Base-by-base conservation (phyloP, 257 asterid species). In the Salvia rosmarinus region DNA sequence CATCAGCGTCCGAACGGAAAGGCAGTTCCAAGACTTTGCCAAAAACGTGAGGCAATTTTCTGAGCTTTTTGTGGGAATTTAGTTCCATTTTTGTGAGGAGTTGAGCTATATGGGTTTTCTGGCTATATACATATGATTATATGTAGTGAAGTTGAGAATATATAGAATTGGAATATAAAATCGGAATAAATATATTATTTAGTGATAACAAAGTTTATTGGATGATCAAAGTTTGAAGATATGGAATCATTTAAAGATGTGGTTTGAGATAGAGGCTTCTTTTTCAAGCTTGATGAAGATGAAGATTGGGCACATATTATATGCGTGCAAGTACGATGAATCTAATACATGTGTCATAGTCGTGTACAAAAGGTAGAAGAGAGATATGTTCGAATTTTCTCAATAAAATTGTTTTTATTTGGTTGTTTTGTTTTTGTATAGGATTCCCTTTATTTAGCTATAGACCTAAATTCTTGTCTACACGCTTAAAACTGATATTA, bases 11-110 rank as follows among this genome's bases (percentile, higher is more conserved):
- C 4, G 89, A 85, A 20, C 78, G 21, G 55, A 89, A 84, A 14
- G 95, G 95, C 78, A 89, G 71, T 63, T 89, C 90, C 62, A 87
- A 64, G 59, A 89, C 92, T 70, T 84, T 87, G 82, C 90, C 79
- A 32, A 87, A 87, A 13, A 89, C 92, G 55, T 89, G 92, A 54
- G 96, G 96, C 61, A 89, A 66, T 76, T 80, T 87, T 68, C 89
- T 64, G 54, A 89, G 90, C 79, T 80, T 85, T 71, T 79, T 83
- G 67, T 52, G 55, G 25, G 83, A 63, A 35, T 71, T 77, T 28
- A 75, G 65, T 40, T 56, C 81, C 86, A 81, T 80, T 0, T 32
- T 4, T 55, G 61, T 9, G 61, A 12, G 61, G 19, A 12, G 60
- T 54, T 21, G 62, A 55, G 39, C 16, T 25, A 10, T 55, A 21